Evolutionary conservation across 495 filamentous ascomycete species (phyloP).

Genomic region (Aspergillus kassunensis): DNA sequence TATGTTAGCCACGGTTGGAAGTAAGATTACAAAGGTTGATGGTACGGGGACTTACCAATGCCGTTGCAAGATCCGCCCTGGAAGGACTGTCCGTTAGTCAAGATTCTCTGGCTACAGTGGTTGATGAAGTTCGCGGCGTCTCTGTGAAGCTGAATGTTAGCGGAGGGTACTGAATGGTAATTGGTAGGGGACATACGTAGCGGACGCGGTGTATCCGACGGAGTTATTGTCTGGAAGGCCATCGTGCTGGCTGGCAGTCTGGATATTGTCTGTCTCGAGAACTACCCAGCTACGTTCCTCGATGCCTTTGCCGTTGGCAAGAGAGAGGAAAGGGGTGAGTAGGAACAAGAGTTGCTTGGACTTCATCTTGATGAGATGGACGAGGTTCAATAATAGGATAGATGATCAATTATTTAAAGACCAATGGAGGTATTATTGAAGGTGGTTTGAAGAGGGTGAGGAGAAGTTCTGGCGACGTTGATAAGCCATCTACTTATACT

Average conservation of each 20-base stretch:
- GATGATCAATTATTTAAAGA: not conserved
- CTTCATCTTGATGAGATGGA: not conserved
- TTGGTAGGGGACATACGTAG: not conserved
- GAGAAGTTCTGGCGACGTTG: not conserved
- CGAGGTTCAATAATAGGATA: not conserved
- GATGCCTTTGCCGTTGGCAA: not conserved
- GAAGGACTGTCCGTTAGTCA: slow-evolving; percentile 1
- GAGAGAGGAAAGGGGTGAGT: not conserved
- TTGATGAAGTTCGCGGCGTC: slow-evolving; percentile 12
- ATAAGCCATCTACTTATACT: not conserved
- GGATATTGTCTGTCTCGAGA: slow-evolving; percentile 8
- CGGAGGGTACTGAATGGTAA: not conserved
- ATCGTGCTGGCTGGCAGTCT: slow-evolving; percentile 7
- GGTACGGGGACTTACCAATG: not conserved
- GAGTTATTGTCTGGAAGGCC: slow-evolving; percentile 5
- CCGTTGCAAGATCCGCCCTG: slow-evolving; percentile 1
- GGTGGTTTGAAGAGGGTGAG: not conserved
- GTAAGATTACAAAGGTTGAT: not conserved
- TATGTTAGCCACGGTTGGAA: not conserved
- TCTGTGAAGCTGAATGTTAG: not conserved
- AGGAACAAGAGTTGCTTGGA: not conserved
- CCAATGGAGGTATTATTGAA: not conserved
- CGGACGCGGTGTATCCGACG: slow-evolving; percentile 2
- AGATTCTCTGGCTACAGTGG: not conserved
- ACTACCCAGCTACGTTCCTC: slow-evolving; percentile 4